Percentiles rank a stretch among this genome's conserved stretches.
Conservation (phyloP, 306 rosid genomes). For the Vigna nakashimae region DNA sequence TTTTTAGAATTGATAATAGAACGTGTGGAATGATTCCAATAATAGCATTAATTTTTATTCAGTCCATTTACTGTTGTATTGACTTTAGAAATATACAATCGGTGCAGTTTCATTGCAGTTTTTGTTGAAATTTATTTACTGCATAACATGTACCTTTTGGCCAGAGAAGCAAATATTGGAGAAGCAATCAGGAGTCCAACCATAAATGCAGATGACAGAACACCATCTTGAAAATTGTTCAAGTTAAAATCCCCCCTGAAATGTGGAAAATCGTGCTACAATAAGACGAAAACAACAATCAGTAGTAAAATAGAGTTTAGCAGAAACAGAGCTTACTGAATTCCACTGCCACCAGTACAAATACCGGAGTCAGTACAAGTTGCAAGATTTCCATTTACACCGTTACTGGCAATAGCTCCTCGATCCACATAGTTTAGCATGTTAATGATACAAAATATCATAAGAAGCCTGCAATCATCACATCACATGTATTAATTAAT, state of each 20-base stretch:
- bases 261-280: constrained; percentile 26
- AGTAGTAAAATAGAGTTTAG: neutral
- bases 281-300: neutral
- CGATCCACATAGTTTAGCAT: constrained; percentile 83
- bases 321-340: constrained; percentile 71
- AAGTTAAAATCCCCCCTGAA: constrained; percentile 87
- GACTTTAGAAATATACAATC: too few species aligned
- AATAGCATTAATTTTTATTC: too few species aligned
- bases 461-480: constrained; percentile 63
- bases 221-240: constrained; percentile 92
- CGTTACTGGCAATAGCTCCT: constrained; percentile 93
- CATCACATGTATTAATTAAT: neutral
- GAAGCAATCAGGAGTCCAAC: constrained; percentile 93
- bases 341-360: constrained; percentile 80
- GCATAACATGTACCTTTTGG: constrained; percentile 66
- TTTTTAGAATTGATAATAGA: too few species aligned
- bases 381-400: constrained; percentile 76
- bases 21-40: too few species aligned
- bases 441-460: constrained; percentile 71
- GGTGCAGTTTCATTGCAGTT: too few species aligned
- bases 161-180: constrained; percentile 86
- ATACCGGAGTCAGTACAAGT: constrained; percentile 74
- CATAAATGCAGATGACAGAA: constrained; percentile 92
- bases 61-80: too few species aligned
- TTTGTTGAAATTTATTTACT: too few species aligned